These are phyloP conservation scores for Poterioochromonas sp. DNA, from an alignment of 352 stramenopile species.

Conservation along the genomic window DNA sequence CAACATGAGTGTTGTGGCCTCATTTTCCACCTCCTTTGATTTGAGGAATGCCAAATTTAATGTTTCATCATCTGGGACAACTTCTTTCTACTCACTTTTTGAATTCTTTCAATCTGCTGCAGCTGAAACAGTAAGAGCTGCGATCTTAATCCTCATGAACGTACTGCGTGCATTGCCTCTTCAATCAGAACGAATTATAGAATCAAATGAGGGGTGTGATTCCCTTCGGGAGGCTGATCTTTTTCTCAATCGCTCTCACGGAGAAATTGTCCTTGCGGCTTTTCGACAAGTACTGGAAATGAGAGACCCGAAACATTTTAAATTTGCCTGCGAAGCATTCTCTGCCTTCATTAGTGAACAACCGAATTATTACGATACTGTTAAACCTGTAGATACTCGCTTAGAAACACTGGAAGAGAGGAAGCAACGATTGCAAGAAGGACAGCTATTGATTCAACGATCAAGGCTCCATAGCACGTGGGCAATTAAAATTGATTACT, in stretches of 20 bases:
- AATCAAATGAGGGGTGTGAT: background rate
- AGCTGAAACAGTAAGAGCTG: background rate
- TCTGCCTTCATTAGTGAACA: background rate
- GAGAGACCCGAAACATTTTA: background rate
- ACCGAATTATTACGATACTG: background rate
- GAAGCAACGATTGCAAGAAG: background rate
- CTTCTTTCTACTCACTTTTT: background rate
- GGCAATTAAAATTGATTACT: background rate
- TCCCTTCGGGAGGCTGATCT: no score
- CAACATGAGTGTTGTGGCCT: background rate
- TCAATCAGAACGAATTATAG: background rate
- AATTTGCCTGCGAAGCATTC: background rate
- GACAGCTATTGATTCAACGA: background rate
- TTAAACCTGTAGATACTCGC: constrained; percentile 6
- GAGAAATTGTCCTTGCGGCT: background rate
- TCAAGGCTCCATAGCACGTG: background rate
- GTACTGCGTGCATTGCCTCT: background rate
- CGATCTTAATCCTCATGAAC: background rate
- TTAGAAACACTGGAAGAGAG: background rate
- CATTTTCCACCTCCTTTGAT: background rate
- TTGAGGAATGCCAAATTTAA: background rate
- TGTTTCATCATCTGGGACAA: background rate
- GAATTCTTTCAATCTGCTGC: background rate
- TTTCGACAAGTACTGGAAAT: background rate
- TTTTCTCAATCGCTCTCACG: background rate